phyloP scores from a whole-genome alignment of 129 eudicot species.

The Mikania micrantha region DNA sequence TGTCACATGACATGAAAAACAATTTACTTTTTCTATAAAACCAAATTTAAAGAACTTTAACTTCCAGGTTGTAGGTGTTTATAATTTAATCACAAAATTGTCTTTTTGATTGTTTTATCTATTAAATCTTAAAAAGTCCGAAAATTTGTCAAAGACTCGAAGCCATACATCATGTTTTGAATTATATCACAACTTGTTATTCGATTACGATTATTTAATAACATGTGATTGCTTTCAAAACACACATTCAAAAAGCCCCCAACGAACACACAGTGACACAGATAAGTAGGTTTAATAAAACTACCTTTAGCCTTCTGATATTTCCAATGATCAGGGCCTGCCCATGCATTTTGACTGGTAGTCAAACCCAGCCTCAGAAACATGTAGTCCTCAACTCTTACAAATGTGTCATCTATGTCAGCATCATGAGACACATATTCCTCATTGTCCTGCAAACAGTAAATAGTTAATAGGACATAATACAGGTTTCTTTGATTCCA shows the following conservation, averaged over 20 bases:
- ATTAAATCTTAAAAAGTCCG: too few species aligned
- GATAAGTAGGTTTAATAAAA: background rate
- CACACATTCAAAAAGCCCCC: background rate
- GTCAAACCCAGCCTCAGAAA: conserved; percentile 49
- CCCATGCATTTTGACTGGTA: conserved; percentile 83
- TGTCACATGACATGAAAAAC: conserved; percentile 4
- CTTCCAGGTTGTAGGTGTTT: too few species aligned
- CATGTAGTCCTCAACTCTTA: conserved; percentile 49
- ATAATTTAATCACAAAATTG: too few species aligned
- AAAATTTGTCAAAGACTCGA: too few species aligned
- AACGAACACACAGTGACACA: background rate
- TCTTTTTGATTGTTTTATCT: too few species aligned
- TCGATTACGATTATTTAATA: background rate
- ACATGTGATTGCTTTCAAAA: background rate
- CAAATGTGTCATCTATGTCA: conserved; percentile 47
- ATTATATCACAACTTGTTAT: background rate
- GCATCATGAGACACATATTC: conserved; percentile 25
- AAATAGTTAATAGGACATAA: background rate
- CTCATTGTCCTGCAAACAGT: conserved; percentile 45
- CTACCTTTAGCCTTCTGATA: conserved; percentile 67
- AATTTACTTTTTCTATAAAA: background rate
- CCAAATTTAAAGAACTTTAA: too few species aligned
- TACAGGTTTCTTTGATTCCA: background rate
- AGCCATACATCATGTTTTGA: background rate
- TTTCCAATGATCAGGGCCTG: conserved; percentile 98